Evolutionary conservation across 2,329 filamentous ascomycete species (phyloP).

Genomic region (Parastagonospora avenae): DNA sequence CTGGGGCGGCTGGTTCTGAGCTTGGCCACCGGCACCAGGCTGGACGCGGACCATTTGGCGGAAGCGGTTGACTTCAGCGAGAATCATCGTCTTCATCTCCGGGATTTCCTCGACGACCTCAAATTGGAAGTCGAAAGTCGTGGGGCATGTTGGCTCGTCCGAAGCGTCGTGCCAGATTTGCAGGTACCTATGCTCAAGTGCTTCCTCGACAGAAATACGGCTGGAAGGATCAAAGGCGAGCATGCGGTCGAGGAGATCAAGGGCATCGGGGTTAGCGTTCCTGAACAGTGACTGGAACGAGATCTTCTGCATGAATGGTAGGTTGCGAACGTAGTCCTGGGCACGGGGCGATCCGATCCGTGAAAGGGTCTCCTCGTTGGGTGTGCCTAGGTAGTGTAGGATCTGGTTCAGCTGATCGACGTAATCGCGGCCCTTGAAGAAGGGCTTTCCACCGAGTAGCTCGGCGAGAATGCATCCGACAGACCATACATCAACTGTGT

Average conservation of each 20-base stretch:
- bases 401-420: constrained; percentile 99
- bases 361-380: constrained; percentile 89
- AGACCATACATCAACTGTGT: constrained; percentile 94
- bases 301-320: constrained; percentile 93
- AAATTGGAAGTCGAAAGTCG: constrained; percentile 97
- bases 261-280: constrained; percentile 91
- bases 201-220: constrained; percentile 92
- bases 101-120: constrained; percentile 94
- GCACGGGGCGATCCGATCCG: constrained; percentile 94
- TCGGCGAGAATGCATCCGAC: constrained; percentile 98
- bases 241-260: constrained; percentile 96
- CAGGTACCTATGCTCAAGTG: constrained; percentile 94
- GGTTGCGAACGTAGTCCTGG: constrained; percentile 97
- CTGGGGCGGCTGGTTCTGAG: constrained; percentile 53
- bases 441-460: constrained; percentile 91
- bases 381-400: constrained; percentile 94
- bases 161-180: constrained; percentile 98
- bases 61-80: constrained; percentile 92
- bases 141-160: constrained; percentile 92
- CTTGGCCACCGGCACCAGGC: constrained; percentile 36
- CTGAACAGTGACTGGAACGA: constrained; percentile 88
- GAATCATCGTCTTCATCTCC: constrained; percentile 96
- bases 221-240: constrained; percentile 93
- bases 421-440: constrained; percentile 99
- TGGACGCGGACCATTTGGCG: constrained; percentile 61